A percentile compares a stretch with the other conserved stretches of the same genome.
Evolutionary conservation across 257 asterid species (phyloP).

Genomic region (Datura wrightii): DNA sequence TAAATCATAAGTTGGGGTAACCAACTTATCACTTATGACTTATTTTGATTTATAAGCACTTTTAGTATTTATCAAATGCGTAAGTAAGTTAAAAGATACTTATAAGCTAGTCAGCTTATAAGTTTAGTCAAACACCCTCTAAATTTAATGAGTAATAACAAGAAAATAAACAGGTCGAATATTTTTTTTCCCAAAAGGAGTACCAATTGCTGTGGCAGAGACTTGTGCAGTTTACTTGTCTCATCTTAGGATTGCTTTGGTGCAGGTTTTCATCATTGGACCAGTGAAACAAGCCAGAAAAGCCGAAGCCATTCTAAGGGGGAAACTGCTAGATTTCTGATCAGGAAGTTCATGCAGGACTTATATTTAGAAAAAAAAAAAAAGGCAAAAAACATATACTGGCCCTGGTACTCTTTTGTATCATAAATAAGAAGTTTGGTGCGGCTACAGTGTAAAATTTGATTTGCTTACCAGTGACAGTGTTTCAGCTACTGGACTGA

Average conservation of each 20-base stretch:
- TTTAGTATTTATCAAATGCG: no score
- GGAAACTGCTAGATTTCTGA: constrained; percentile 61
- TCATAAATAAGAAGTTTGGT: constrained; percentile 12
- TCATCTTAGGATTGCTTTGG: constrained; percentile 6
- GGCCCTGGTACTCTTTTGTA: neutral
- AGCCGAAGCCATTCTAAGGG: constrained; percentile 91
- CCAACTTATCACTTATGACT: no score
- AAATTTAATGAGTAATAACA: neutral
- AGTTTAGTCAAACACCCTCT: no score
- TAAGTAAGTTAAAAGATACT: no score
- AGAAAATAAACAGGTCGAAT: neutral
- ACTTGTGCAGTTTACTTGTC: neutral
- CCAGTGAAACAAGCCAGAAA: constrained; percentile 78
- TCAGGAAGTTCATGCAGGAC: neutral
- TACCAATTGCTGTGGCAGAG: neutral
- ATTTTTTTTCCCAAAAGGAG: neutral
- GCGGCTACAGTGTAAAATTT: neutral
- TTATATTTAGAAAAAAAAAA: neutral
- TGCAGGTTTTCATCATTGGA: constrained; percentile 91
- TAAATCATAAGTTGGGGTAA: no score
- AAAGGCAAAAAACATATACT: neutral
- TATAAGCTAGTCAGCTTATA: no score
- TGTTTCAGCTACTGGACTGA: neutral
- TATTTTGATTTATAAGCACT: no score
- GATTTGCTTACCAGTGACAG: neutral